Conservation (phyloP, 352 stramenopile species). For the Blastocystis sp. region DNA sequence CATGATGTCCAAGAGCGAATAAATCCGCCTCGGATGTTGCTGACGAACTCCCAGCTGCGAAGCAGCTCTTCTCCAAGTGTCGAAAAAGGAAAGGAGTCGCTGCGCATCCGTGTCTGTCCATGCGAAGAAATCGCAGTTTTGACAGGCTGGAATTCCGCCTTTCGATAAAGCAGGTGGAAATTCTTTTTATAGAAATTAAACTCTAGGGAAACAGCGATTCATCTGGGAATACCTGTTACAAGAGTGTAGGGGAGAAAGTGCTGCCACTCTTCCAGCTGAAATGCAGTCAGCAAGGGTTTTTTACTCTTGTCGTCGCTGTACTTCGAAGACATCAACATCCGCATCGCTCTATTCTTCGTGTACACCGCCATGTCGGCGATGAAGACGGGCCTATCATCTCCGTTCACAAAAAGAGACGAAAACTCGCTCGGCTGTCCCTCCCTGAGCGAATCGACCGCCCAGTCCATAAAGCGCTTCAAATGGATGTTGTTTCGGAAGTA, state of each 20-base stretch:
- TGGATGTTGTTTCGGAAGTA: slow-evolving; percentile 52
- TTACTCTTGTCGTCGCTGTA: slow-evolving; percentile 31
- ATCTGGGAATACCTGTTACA: neutral
- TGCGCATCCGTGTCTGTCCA: neutral
- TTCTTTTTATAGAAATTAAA: slow-evolving; percentile 16
- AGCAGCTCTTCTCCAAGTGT: neutral
- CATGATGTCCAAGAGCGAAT: neutral
- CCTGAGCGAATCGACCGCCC: slow-evolving; percentile 3
- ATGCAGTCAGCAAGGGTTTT: slow-evolving; percentile 12
- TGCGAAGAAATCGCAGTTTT: neutral
- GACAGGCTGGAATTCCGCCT: neutral
- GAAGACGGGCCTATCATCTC: neutral
- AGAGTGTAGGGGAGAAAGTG: slow-evolving; percentile 23
- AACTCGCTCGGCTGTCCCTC: neutral
- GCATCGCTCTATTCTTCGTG: slow-evolving; percentile 51
- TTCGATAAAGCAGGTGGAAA: slow-evolving; percentile 8
- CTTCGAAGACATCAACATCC: slow-evolving; percentile 34
- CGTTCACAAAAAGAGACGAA: slow-evolving; percentile 24
- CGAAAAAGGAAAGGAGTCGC: neutral
- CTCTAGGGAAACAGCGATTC: neutral
- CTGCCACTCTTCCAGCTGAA: slow-evolving; percentile 4
- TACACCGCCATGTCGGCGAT: slow-evolving; percentile 48
- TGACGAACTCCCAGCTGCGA: neutral
- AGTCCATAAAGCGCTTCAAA: slow-evolving; percentile 25
- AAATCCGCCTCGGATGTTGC: neutral